These are phyloP conservation scores for Annona squamosa DNA, from an alignment of 164 flowering plant species.

Conservation along the genomic window DNA sequence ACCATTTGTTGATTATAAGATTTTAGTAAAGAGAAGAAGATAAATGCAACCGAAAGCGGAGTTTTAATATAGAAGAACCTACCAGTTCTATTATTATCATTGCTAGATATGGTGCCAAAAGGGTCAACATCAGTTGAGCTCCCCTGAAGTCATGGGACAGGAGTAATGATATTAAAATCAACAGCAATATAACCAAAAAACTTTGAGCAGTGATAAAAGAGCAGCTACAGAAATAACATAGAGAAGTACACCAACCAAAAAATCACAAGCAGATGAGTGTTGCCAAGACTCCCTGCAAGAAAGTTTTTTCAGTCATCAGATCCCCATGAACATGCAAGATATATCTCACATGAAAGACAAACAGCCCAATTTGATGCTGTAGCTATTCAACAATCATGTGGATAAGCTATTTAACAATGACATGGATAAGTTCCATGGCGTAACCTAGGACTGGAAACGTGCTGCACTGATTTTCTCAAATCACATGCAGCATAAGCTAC, in stretches of 20 bases:
- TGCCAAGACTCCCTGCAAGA: conserved; percentile 53
- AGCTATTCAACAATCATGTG: background rate
- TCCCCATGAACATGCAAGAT: background rate
- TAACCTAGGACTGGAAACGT: no score
- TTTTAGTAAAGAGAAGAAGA: background rate
- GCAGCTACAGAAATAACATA: background rate
- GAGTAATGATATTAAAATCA: background rate
- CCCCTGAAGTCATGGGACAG: conserved; percentile 2
- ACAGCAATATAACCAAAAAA: background rate
- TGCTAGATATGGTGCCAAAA: conserved; percentile 20
- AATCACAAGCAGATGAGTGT: conserved; percentile 28
- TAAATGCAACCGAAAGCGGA: background rate
- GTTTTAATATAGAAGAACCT: conserved; percentile 1
- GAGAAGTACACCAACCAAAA: conserved; percentile 31
- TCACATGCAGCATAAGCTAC: no score
- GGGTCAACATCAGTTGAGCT: conserved; percentile 22
- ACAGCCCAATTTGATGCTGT: background rate
- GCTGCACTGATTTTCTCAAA: no score
- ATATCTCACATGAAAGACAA: background rate
- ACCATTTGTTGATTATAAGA: conserved; percentile 1
- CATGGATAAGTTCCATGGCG: no score
- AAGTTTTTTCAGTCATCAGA: conserved; percentile 12
- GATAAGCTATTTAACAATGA: no score
- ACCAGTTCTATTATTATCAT: conserved; percentile 32
- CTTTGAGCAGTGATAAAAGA: background rate